Conservation (phyloP, 352 stramenopile genomes). For the Phytophthora macrochlamydospora region DNA sequence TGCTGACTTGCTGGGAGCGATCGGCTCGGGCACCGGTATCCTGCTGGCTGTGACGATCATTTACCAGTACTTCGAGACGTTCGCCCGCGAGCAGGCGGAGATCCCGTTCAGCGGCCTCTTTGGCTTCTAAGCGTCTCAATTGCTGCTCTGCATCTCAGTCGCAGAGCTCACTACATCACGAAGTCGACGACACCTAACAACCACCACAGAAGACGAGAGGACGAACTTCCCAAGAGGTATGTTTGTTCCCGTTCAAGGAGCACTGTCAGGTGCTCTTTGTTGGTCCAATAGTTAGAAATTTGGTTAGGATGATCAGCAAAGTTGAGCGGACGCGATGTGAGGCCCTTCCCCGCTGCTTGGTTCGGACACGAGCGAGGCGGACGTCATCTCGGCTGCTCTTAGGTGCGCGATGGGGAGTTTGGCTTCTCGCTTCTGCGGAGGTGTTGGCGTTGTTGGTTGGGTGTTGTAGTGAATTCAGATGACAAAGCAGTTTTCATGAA, state of each 20-base stretch:
- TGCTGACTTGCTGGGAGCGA: slow-evolving; percentile 98
- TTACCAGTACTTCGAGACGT: slow-evolving; percentile 99
- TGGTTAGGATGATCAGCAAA: slow-evolving; percentile 76
- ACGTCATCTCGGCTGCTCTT: slow-evolving; percentile 66
- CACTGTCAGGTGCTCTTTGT: slow-evolving; percentile 85
- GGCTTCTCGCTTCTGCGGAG: slow-evolving; percentile 21
- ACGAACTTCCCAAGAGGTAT: slow-evolving; percentile 52
- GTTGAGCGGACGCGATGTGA: slow-evolving; percentile 50
- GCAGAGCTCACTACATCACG: slow-evolving; percentile 10
- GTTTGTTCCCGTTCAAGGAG: slow-evolving; percentile 88
- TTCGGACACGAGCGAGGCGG: slow-evolving; percentile 34
- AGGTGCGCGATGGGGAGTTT: slow-evolving; percentile 73
- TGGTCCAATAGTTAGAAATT: slow-evolving; percentile 80
- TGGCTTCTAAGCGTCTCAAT: slow-evolving; percentile 69
- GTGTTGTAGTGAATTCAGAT: slow-evolving; percentile 23
- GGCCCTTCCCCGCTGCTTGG: slow-evolving; percentile 55
- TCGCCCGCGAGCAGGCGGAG: slow-evolving; percentile 93
- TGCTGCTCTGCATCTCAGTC: slow-evolving; percentile 18
- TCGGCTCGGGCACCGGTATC: slow-evolving; percentile 99
- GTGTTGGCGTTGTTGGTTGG: slow-evolving; percentile 20
- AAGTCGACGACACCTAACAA: slow-evolving; percentile 20
- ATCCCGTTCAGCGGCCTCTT: slow-evolving; percentile 82
- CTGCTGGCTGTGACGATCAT: slow-evolving; percentile 99
- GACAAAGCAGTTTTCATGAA: slow-evolving; percentile 34
- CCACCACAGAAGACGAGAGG: slow-evolving; percentile 24